Base-by-base conservation (phyloP, 75 land plant species). In the Picea glauca region DNA sequence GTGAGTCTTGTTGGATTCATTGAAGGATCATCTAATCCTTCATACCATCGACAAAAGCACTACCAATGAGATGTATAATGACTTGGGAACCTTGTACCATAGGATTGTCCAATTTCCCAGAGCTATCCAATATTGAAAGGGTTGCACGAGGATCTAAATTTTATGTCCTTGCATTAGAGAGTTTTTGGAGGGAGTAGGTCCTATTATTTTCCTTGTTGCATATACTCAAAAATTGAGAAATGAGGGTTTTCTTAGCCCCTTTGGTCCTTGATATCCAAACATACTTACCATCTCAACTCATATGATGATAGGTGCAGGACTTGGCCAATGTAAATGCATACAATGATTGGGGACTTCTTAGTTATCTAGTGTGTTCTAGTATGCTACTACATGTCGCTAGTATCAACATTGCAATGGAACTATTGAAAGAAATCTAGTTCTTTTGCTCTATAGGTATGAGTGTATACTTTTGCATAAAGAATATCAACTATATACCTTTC, bases 261-360 rank as follows among this genome's bases (percentile, higher is more conserved):
- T 89, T 88, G 96, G 95, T 86, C 99, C 99, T 83, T 91, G 98
- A 26, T 98, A 98, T 87, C 98, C 99, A 6, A 98, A 98, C 77
- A 98, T 93, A 79, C 92, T 98, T n/a, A 98, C 99, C 57, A 98
- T 95, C 79, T 95, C 96, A 77, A 98, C 99, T 72, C 99, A 98
- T 79, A 98, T 96, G 20, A 90, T 96, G 91, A 98, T 93, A 84
- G 84, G 99, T 98, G 40, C 99, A 98, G 88, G 99, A 98, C 70
- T 82, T 98, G 74, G 99, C 92, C 9, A 84, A 95, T 89, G 88
- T 95, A 62, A 87, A 92, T 60, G 78, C 90, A 54, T 93, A 95
- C 65, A 80, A 93, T 62, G 98, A 98, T 60, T 98, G 99, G 99
- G 98, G 91, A 43, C 86, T 95, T 15, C 75, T 98, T 75, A 98